Percentiles rank a stretch among this genome's conserved stretches.
phyloP scores from a whole-genome alignment of 768 basidiomycete genomes.

The Russula vinacea region DNA sequence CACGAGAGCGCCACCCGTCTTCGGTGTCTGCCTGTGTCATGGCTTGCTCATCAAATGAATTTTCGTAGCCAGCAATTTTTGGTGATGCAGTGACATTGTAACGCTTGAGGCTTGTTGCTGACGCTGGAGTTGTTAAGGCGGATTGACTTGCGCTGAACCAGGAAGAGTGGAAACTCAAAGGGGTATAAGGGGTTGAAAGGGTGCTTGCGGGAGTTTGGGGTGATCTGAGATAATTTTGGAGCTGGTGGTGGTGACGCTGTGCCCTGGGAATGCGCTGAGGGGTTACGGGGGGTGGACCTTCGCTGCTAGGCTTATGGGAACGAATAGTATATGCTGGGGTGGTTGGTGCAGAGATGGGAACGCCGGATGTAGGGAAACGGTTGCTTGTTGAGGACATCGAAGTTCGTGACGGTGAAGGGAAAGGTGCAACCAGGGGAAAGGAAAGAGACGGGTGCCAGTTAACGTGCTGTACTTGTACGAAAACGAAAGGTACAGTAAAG shows the following conservation, averaged over 20 bases:
- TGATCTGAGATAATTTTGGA: conserved; percentile 43
- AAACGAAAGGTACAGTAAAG: conserved; percentile 17
- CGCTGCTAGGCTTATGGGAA: conserved; percentile 36
- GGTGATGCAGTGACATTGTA: conserved; percentile 45
- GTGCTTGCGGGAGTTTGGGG: conserved; percentile 58
- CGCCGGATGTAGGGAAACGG: conserved; percentile 26
- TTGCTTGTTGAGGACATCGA: conserved; percentile 27
- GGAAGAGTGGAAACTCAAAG: conserved; percentile 64
- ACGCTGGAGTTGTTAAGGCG: conserved; percentile 61
- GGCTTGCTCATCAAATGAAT: conserved; percentile 34
- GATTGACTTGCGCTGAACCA: conserved; percentile 46
- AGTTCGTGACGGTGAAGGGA: conserved; percentile 22
- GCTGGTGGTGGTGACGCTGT: conserved; percentile 40
- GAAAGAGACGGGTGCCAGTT: conserved; percentile 25
- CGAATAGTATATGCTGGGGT: conserved; percentile 43
- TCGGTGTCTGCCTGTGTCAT: conserved; percentile 57
- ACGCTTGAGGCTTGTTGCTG: conserved; percentile 42
- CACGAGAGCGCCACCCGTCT: conserved; percentile 68
- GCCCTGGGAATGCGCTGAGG: conserved; percentile 58
- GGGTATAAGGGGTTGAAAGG: conserved; percentile 59
- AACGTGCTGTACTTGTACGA: conserved; percentile 26
- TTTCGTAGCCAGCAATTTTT: conserved; percentile 40
- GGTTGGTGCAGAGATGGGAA: conserved; percentile 45
- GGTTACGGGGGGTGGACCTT: conserved; percentile 49
- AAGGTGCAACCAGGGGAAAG: conserved; percentile 20